A percentile compares a stretch with the other conserved stretches of the same genome.
phyloP scores from a whole-genome alignment of 176 grass and related monocot species.

The Triticum turgidum region DNA sequence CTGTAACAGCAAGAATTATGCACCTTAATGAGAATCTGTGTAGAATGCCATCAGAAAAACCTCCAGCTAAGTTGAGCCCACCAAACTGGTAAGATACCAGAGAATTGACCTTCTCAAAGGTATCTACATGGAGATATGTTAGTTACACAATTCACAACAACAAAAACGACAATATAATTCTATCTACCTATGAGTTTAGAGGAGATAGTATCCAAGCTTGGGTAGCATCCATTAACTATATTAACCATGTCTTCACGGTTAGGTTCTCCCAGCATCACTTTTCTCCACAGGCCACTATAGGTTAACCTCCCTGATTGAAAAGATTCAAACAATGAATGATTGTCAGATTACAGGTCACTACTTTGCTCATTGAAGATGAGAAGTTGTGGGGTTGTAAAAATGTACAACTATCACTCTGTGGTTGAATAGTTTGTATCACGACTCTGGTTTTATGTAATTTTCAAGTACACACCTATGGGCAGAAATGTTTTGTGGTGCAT shows the following conservation, averaged over 20 bases:
- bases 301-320: constrained; percentile 37
- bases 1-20: background rate
- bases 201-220: constrained; percentile 57
- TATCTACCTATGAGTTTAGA: constrained; percentile 66
- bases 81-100: constrained; percentile 61
- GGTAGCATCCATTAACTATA: constrained; percentile 82
- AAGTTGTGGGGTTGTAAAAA: constrained; percentile 10
- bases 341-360: background rate
- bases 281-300: constrained; percentile 83
- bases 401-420: background rate
- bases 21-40: constrained; percentile 91
- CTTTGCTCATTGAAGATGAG: background rate
- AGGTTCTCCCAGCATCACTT: constrained; percentile 71
- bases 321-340: constrained; percentile 12
- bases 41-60: constrained; percentile 47
- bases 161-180: constrained; percentile 1
- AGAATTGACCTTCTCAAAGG: constrained; percentile 66
- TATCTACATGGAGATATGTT: constrained; percentile 55
- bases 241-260: constrained; percentile 62
- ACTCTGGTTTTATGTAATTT: constrained; percentile 8
- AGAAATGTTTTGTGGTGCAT: background rate
- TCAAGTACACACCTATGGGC: background rate
- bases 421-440: background rate
- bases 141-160: constrained; percentile 12
- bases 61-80: constrained; percentile 42